Conservation (phyloP, 352 stramenopile genomes). For the Globisporangium mamillatum region DNA sequence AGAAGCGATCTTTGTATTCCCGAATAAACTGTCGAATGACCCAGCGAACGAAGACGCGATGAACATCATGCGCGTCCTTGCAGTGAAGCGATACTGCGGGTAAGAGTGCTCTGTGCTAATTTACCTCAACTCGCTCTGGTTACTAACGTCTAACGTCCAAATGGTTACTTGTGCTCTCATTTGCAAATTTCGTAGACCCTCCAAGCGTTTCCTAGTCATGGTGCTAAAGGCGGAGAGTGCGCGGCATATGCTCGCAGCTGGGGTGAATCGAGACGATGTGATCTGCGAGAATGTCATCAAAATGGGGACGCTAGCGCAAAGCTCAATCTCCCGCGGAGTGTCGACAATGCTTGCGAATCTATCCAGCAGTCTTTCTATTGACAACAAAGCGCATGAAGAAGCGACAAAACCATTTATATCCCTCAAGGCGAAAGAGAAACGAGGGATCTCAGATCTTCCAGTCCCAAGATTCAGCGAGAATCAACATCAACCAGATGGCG, state of each 20-base stretch:
- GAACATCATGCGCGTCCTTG: conserved; percentile 84
- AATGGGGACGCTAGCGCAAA: conserved; percentile 84
- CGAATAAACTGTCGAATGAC: conserved; percentile 76
- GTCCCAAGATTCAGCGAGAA: conserved; percentile 7
- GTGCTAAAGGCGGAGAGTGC: conserved; percentile 72
- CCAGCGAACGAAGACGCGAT: conserved; percentile 71
- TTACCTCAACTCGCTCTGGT: neutral
- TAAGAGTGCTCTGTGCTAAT: conserved; percentile 21
- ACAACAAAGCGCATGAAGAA: conserved; percentile 24
- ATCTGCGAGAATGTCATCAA: conserved; percentile 89
- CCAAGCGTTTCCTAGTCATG: conserved; percentile 72
- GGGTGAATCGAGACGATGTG: conserved; percentile 73
- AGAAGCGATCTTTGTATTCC: conserved; percentile 80
- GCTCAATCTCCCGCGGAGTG: conserved; percentile 62
- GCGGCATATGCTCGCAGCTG: conserved; percentile 75
- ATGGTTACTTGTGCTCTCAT: neutral
- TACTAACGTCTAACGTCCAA: neutral
- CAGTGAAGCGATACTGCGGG: conserved; percentile 71
- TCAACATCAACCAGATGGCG: neutral
- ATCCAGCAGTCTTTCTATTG: conserved; percentile 69
- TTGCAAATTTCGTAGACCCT: conserved; percentile 24
- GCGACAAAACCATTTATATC: conserved; percentile 15
- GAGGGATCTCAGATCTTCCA: conserved; percentile 19
- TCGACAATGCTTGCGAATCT: conserved; percentile 87
- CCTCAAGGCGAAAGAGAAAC: conserved; percentile 32